Percentiles rank a stretch among this genome's conserved stretches.
Conservation (phyloP, 2,329 filamentous ascomycete species). For the Colletotrichum endophyticum region DNA sequence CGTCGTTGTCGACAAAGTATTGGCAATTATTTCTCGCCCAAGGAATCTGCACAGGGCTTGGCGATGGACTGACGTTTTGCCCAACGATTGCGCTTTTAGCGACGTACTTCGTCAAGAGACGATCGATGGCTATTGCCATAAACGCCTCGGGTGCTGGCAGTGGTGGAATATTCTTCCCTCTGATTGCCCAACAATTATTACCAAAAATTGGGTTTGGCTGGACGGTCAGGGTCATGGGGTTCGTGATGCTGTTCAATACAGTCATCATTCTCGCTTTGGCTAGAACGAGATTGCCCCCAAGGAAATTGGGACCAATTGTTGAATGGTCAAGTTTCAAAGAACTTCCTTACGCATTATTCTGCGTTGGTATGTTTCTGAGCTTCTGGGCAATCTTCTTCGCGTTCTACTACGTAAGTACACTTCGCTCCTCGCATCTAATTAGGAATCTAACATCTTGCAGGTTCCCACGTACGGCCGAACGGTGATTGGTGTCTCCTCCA, state of each 20-base stretch:
- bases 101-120: slow-evolving; percentile 65
- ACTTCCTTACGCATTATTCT: not conserved
- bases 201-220: not conserved
- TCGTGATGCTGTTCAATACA: not conserved
- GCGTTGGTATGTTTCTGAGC: not conserved
- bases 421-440: not conserved
- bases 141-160: slow-evolving; percentile 63
- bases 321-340: slow-evolving; percentile 27
- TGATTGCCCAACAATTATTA: slow-evolving; percentile 1
- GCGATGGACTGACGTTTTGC: slow-evolving; percentile 58
- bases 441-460: not conserved
- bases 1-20: slow-evolving; percentile 45
- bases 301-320: not conserved
- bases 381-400: slow-evolving; percentile 47
- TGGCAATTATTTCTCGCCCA: slow-evolving; percentile 37
- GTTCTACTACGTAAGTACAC: slow-evolving; percentile 59
- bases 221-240: slow-evolving; percentile 14
- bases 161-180: slow-evolving; percentile 68
- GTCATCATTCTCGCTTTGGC: not conserved
- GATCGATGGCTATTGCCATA: slow-evolving; percentile 64
- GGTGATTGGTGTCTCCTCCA: not conserved
- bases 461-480: not conserved
- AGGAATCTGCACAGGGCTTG: slow-evolving; percentile 59
- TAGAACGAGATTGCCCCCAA: not conserved
- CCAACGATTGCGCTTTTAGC: slow-evolving; percentile 57